Conservation (phyloP, 306 rosid genomes). For the Lathyrus oleraceus region DNA sequence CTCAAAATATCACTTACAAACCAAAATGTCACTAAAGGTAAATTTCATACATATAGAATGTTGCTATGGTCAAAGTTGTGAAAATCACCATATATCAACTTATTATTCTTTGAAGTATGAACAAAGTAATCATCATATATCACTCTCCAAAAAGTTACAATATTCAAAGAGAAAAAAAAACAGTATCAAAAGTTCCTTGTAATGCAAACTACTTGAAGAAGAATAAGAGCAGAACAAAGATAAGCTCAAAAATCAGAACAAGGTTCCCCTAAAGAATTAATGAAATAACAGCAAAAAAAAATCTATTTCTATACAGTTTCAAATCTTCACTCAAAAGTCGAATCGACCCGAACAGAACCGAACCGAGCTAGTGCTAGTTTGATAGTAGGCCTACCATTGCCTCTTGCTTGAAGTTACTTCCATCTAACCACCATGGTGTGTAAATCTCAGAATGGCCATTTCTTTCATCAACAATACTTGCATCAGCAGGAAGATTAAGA, state of each 20-base stretch:
- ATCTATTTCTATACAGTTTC: slow-evolving; percentile 50
- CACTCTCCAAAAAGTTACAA: not conserved
- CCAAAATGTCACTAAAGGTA: slow-evolving; percentile 38
- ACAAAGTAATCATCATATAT: slow-evolving; percentile 33
- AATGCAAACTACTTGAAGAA: slow-evolving; percentile 42
- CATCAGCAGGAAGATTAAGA: slow-evolving; percentile 79
- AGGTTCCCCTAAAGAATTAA: slow-evolving; percentile 63
- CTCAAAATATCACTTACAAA: slow-evolving; percentile 19
- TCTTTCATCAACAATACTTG: slow-evolving; percentile 56
- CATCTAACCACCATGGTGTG: slow-evolving; percentile 57
- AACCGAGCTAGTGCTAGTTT: slow-evolving; percentile 18
- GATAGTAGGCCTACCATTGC: slow-evolving; percentile 50
- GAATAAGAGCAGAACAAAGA: slow-evolving; percentile 47
- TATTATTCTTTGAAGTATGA: slow-evolving; percentile 38
- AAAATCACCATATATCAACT: slow-evolving; percentile 35
- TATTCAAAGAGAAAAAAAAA: not conserved
- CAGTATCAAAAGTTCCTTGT: slow-evolving; percentile 18
- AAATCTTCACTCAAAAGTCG: slow-evolving; percentile 36
- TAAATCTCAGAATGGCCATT: slow-evolving; percentile 39
- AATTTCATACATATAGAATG: slow-evolving; percentile 19
- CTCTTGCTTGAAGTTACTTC: slow-evolving; percentile 48
- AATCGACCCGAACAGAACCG: not conserved
- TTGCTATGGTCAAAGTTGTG: slow-evolving; percentile 9
- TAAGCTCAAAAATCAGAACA: slow-evolving; percentile 32
- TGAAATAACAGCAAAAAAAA: slow-evolving; percentile 49